Conservation (phyloP, 306 rosid species). For the Glycine soja region DNA sequence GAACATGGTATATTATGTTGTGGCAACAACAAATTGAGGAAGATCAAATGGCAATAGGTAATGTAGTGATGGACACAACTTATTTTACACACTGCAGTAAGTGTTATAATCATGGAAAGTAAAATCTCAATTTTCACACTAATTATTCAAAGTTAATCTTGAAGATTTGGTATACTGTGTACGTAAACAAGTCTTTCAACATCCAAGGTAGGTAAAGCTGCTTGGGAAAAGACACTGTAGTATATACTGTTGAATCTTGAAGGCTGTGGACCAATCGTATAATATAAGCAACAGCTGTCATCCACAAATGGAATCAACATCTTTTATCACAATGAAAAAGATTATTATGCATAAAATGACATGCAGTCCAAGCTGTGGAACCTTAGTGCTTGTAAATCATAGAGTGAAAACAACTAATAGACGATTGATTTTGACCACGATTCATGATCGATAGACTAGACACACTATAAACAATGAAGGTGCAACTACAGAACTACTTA, state of each 20-base stretch:
- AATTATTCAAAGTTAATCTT: slow-evolving; percentile 17
- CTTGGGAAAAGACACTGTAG: slow-evolving; percentile 22
- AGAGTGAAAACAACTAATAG: slow-evolving; percentile 15
- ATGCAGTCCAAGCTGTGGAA: slow-evolving; percentile 27
- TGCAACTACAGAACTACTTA: background rate
- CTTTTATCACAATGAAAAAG: slow-evolving; percentile 38
- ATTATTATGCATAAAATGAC: slow-evolving; percentile 25
- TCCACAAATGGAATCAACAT: slow-evolving; percentile 32
- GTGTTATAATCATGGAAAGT: slow-evolving; percentile 2
- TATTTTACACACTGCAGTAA: background rate
- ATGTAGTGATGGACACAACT: background rate
- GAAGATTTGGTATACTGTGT: background rate
- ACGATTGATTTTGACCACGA: slow-evolving; percentile 26
- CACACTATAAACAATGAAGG: slow-evolving; percentile 10
- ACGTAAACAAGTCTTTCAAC: background rate
- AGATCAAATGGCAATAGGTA: background rate
- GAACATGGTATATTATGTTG: background rate
- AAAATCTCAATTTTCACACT: slow-evolving; percentile 16
- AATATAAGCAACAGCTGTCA: slow-evolving; percentile 46
- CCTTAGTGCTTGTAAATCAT: slow-evolving; percentile 16
- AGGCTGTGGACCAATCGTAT: slow-evolving; percentile 48
- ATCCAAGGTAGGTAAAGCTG: slow-evolving; percentile 42
- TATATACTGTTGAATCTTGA: slow-evolving; percentile 14
- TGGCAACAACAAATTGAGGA: background rate
- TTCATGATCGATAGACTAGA: slow-evolving; percentile 1